Conservation (phyloP, 768 basidiomycete genomes). For the Roridomyces roridus region DNA sequence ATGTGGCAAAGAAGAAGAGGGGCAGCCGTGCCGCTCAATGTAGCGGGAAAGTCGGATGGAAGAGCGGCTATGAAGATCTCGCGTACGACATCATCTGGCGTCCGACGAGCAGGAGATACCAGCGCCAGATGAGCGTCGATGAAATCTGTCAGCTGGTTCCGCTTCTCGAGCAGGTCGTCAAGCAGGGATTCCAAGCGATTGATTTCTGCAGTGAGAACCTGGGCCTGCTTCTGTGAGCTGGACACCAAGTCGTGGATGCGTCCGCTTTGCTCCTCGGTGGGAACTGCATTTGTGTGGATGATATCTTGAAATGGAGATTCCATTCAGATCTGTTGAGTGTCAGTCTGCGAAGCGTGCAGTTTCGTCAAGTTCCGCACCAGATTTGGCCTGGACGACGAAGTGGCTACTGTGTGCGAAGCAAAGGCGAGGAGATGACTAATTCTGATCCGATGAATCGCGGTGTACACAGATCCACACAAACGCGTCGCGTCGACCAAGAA, state of each 20-base stretch:
- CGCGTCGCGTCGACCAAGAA: too few species aligned
- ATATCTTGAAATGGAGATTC: not conserved
- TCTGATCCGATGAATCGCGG: too few species aligned
- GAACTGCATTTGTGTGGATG: conserved; percentile 5
- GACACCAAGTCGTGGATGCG: conserved; percentile 1
- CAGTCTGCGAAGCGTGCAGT: too few species aligned
- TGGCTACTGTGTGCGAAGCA: too few species aligned
- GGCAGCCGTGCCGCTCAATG: not conserved
- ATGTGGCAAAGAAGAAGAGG: conserved; percentile 1
- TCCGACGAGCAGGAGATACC: conserved; percentile 4
- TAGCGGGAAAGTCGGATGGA: not conserved
- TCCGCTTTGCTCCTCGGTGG: not conserved
- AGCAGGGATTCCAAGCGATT: not conserved
- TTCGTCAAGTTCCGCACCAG: too few species aligned
- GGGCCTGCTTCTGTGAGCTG: not conserved
- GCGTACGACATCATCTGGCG: not conserved
- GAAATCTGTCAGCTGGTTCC: not conserved
- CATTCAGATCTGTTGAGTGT: too few species aligned
- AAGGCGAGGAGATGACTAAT: too few species aligned
- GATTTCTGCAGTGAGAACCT: not conserved
- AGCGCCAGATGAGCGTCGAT: conserved; percentile 1
- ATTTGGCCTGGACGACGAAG: too few species aligned
- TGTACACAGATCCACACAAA: too few species aligned
- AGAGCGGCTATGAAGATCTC: conserved; percentile 1
- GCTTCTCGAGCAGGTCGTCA: not conserved